phyloP scores from a whole-genome alignment of 441 rosid genomes.

The Pelargonium cotyledonis region DNA sequence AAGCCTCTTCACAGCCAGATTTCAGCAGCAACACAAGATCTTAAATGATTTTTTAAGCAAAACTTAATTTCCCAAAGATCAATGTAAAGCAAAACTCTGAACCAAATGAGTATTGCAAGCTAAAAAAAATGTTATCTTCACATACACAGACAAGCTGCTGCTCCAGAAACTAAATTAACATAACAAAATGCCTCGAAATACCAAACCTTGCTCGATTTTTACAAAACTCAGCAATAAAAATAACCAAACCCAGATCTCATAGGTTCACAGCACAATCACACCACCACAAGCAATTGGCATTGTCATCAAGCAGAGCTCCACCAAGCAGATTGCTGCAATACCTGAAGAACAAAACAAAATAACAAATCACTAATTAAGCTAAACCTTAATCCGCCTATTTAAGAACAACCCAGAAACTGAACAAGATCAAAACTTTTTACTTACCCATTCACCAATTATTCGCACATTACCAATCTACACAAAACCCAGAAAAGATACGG shows the following conservation, averaged over 20 bases:
- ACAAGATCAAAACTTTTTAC: conserved; percentile 11
- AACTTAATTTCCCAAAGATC: conserved; percentile 7
- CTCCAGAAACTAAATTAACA: conserved; percentile 15
- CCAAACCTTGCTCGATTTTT: conserved; percentile 23
- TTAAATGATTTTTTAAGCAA: not conserved
- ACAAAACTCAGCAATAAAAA: conserved; percentile 12
- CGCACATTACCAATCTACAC: conserved; percentile 13
- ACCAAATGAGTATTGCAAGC: not conserved
- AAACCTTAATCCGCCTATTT: not conserved
- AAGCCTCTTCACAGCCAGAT: conserved; percentile 1
- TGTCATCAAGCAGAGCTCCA: conserved; percentile 17
- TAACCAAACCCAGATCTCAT: conserved; percentile 1
- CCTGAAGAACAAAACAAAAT: not conserved
- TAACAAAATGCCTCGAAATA: conserved; percentile 24
- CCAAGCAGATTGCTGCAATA: not conserved
- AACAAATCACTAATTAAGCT: not conserved
- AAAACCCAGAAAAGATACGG: conserved; percentile 22
- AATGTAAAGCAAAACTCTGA: conserved; percentile 18
- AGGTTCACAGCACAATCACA: conserved; percentile 11
- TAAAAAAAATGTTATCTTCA: conserved; percentile 14
- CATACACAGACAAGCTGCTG: conserved; percentile 22
- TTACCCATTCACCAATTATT: conserved; percentile 4
- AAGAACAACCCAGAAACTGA: conserved; percentile 7
- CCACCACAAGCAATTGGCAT: conserved; percentile 6
- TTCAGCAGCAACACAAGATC: not conserved